Base-by-base conservation (phyloP, 441 rosid species). In the Biscutella auriculata region DNA sequence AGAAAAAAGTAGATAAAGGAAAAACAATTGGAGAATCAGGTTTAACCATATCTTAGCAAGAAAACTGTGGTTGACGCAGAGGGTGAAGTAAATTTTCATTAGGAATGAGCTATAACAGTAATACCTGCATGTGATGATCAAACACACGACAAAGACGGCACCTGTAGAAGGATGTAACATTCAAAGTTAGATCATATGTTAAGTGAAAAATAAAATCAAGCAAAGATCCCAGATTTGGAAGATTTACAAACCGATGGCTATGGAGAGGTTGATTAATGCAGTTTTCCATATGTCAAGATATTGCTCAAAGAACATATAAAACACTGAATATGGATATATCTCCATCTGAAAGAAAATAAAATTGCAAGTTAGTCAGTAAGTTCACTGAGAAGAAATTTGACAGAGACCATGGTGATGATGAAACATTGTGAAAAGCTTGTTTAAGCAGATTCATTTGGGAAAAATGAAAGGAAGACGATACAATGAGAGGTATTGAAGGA, bases 291-390 rank as follows among this genome's bases (percentile, higher is more conserved):
- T 93, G 72, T 87, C 81, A 65, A 93, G 96, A 71, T 93, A 93
- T 72, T 93, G 99, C 78, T 93, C 99, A 60, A 93, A 93, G 77
- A 82, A 93, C 95, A 93, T 93, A 68, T 93, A 93, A 65, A 93
- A 93, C 33, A 93, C 99, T 2, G 99, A 93, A 60, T 93, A 89
- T 48, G 99, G 99, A 74, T 87, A 93, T 53, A 89, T 84, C 70
- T 93, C 93, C 71, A 93, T 83, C 99, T 93, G 96, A 72, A 80
- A 62, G 16, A 67, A 26, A 33, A 46, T 32, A n/a, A 58, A 35
- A 34, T 28, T 45, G 27, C 32, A 34, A 21, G 41, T 62, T 19
- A 34, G 53, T 52, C 33, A 33, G 9, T 35, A 35, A 12, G 33
- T 33, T 36, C 32, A 14, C 42, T 49, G 9, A 40, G 16, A 37